Evolutionary conservation across 2,329 filamentous ascomycete genomes (phyloP).

Genomic region (Alternaria conjuncta): DNA sequence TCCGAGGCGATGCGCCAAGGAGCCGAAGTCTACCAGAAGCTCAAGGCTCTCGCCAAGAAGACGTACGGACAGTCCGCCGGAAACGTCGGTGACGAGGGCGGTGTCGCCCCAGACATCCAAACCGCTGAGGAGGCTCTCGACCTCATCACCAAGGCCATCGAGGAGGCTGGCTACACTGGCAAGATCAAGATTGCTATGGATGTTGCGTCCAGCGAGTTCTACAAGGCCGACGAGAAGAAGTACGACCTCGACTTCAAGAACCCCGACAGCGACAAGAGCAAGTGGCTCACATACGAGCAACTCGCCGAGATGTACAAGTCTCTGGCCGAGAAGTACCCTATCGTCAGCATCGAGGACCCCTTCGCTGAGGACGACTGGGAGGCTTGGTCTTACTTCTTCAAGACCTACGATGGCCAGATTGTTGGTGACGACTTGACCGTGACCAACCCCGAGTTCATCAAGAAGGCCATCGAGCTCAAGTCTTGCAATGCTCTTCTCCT

Average conservation of each 20-base stretch:
- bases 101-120: constrained; percentile 98
- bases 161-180: constrained; percentile 93
- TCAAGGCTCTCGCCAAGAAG: constrained; percentile 98
- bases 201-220: constrained; percentile 98
- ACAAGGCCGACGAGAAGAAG: constrained; percentile 95
- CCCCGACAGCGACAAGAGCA: constrained; percentile 90
- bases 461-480: constrained; percentile 99
- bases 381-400: constrained; percentile 99
- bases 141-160: constrained; percentile 92
- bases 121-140: constrained; percentile 95
- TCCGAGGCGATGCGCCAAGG: constrained; percentile 95
- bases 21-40: constrained; percentile 96
- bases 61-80: constrained; percentile 98
- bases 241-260: constrained; percentile 99
- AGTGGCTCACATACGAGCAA: constrained; percentile 99
- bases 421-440: constrained; percentile 98
- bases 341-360: constrained; percentile 98
- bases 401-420: constrained; percentile 97
- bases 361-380: constrained; percentile 99
- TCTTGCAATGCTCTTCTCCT: constrained; percentile 97
- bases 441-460: constrained; percentile 98
- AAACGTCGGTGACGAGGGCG: constrained; percentile 99
- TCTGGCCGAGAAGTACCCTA: constrained; percentile 93
- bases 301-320: constrained; percentile 89
- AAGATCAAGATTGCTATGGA: constrained; percentile 99